Percentiles rank a stretch among this genome's conserved stretches.
Conservation (phyloP, 805 yeast genomes). For the Clavispora fructus region DNA sequence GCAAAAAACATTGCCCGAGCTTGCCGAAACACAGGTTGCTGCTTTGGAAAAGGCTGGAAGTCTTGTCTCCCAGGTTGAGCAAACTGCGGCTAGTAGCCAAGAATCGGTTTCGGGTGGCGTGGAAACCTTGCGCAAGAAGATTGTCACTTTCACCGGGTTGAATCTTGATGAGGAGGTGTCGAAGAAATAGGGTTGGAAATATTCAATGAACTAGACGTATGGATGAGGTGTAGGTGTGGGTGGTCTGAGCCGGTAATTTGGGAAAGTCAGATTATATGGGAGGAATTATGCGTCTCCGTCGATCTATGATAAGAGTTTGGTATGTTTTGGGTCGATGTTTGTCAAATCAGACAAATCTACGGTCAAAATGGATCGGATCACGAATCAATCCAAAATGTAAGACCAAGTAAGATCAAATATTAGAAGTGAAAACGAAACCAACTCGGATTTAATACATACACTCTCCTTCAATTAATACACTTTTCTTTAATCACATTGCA, state of each 20-base stretch:
- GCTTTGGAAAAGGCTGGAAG: conserved; percentile 41
- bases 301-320: no score
- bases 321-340: no score
- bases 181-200: conserved; percentile 30
- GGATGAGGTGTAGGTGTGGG: not conserved
- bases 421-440: no score
- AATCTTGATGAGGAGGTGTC: conserved; percentile 57
- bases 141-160: conserved; percentile 62
- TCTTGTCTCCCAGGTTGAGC: conserved; percentile 36
- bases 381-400: no score
- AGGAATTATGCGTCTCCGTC: no score
- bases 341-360: no score
- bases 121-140: conserved; percentile 34
- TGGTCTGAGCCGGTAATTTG: not conserved
- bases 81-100: conserved; percentile 36
- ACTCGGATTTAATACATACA: no score
- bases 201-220: not conserved
- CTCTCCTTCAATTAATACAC: no score
- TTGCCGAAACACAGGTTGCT: conserved; percentile 58
- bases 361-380: no score
- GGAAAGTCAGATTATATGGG: not conserved
- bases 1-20: conserved; percentile 51
- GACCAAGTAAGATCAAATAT: no score
- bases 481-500: no score
- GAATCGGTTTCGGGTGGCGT: conserved; percentile 31